Percentiles rank a stretch among this genome's conserved stretches.
Evolutionary conservation across 108 stramenopile genomes (phyloP).

Genomic region (Cyclostephanos tholiformis): DNA sequence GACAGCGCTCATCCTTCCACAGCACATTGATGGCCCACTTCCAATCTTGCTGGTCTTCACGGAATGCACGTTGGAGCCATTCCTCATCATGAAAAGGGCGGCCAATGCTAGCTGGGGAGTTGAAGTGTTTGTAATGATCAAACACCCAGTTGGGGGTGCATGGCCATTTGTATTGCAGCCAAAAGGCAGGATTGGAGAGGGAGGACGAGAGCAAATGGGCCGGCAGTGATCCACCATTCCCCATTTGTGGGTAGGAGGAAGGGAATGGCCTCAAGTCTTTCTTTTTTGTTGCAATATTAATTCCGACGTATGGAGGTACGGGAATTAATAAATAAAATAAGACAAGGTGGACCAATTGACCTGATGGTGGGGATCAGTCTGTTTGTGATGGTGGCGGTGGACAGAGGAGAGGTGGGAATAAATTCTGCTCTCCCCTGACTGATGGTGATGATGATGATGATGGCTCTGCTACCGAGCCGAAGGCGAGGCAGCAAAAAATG

Average conservation of each 20-base stretch:
- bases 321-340: not conserved
- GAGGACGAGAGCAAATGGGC: not conserved
- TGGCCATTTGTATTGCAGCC: not conserved
- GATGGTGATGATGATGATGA: too few relatives aligned
- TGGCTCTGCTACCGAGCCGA: too few relatives aligned
- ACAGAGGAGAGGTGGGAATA: too few relatives aligned
- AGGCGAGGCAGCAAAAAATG: too few relatives aligned
- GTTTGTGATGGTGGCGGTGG: too few relatives aligned
- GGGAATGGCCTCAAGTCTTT: not conserved
- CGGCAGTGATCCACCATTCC: not conserved
- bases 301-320: not conserved
- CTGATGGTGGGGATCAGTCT: not conserved
- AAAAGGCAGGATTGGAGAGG: not conserved
- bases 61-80: not conserved
- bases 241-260: not conserved
- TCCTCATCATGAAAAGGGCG: not conserved
- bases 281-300: too few relatives aligned
- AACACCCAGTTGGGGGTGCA: not conserved
- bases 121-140: not conserved
- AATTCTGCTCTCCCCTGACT: too few relatives aligned
- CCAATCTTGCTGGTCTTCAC: not conserved
- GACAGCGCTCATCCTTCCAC: too few relatives aligned
- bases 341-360: not conserved
- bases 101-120: not conserved
- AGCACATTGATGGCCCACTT: too few relatives aligned